Conservation (phyloP, 2,329 filamentous ascomycete species). For the Chaetomium sp. region DNA sequence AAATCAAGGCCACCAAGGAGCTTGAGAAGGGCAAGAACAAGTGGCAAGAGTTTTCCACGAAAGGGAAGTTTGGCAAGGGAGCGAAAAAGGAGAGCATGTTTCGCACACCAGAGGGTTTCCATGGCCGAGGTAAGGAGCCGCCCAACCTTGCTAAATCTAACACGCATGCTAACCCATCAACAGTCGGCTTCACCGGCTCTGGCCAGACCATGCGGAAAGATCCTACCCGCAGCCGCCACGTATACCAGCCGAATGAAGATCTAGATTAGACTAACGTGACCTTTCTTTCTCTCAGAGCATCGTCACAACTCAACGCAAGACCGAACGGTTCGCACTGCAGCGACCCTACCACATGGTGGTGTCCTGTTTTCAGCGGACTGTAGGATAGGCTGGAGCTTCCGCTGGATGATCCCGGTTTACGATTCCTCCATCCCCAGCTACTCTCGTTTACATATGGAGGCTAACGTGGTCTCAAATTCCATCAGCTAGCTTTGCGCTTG, state of each 20-base stretch:
- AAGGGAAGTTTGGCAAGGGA: slow-evolving; percentile 61
- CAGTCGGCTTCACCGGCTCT: slow-evolving; percentile 94
- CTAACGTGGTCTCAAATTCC: slow-evolving; percentile 30
- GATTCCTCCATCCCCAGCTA: slow-evolving; percentile 30
- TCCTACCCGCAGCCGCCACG: slow-evolving; percentile 70
- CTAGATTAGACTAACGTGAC: slow-evolving; percentile 50
- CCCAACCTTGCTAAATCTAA: not conserved
- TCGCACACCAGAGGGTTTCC: slow-evolving; percentile 77
- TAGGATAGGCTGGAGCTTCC: slow-evolving; percentile 6
- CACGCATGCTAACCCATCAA: not conserved
- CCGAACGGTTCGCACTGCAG: not conserved
- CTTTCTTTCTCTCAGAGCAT: slow-evolving; percentile 16
- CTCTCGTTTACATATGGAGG: slow-evolving; percentile 33
- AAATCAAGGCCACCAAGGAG: slow-evolving; percentile 85
- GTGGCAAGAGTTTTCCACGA: slow-evolving; percentile 88
- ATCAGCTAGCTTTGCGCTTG: not conserved
- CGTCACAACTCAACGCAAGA: slow-evolving; percentile 3
- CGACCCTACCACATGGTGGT: not conserved
- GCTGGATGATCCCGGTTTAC: slow-evolving; percentile 26
- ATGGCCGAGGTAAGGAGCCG: slow-evolving; percentile 66
- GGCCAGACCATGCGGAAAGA: slow-evolving; percentile 96
- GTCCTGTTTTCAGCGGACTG: not conserved
- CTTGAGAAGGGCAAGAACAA: slow-evolving; percentile 86
- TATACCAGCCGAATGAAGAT: slow-evolving; percentile 73
- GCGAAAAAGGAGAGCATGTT: slow-evolving; percentile 95